A percentile compares a stretch with the other conserved stretches of the same genome.
Conservation (phyloP, 2,329 filamentous ascomycete species). For the Madurella mycetomatis region DNA sequence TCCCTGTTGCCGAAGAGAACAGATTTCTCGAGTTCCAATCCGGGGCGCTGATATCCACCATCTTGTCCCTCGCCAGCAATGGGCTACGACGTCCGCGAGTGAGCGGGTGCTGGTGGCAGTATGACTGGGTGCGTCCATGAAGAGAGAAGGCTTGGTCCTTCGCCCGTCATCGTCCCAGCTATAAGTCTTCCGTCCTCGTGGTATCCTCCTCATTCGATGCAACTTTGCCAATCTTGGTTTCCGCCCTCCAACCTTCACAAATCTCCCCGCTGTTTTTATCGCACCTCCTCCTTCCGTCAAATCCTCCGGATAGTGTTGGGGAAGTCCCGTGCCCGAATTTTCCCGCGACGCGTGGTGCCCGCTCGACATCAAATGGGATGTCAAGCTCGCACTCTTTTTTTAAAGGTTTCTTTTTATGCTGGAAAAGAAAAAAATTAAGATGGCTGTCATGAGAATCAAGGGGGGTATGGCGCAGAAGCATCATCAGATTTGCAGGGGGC, state of each 20-base stretch:
- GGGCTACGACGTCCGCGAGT: slow-evolving; percentile 1
- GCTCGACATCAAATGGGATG: slow-evolving; percentile 8
- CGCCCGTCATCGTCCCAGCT: slow-evolving; percentile 2
- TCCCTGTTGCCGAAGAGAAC: not conserved
- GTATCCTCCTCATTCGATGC: slow-evolving; percentile 12
- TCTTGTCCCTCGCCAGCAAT: not conserved
- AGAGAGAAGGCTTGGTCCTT: not conserved
- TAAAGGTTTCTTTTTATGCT: slow-evolving; percentile 20
- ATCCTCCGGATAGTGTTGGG: slow-evolving; percentile 6
- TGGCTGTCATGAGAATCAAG: slow-evolving; percentile 18
- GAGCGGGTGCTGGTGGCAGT: not conserved
- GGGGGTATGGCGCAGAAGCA: slow-evolving; percentile 18
- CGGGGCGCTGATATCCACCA: not conserved
- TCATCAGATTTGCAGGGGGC: slow-evolving; percentile 7
- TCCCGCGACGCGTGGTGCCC: slow-evolving; percentile 7
- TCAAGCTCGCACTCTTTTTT: slow-evolving; percentile 19
- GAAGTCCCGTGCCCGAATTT: slow-evolving; percentile 1
- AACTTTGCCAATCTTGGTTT: slow-evolving; percentile 22
- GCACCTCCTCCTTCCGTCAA: slow-evolving; percentile 1
- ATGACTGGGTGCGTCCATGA: not conserved
- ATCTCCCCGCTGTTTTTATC: not conserved
- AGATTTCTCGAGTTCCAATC: not conserved
- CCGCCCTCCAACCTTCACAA: not conserved
- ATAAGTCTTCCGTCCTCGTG: slow-evolving; percentile 2
- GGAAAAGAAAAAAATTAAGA: slow-evolving; percentile 18